Evolutionary conservation across 371 early-diverging fungal species (phyloP), one percentile per base, ranked within the genome.

Genomic region (Dinochytrium kinnereticum): DNA sequence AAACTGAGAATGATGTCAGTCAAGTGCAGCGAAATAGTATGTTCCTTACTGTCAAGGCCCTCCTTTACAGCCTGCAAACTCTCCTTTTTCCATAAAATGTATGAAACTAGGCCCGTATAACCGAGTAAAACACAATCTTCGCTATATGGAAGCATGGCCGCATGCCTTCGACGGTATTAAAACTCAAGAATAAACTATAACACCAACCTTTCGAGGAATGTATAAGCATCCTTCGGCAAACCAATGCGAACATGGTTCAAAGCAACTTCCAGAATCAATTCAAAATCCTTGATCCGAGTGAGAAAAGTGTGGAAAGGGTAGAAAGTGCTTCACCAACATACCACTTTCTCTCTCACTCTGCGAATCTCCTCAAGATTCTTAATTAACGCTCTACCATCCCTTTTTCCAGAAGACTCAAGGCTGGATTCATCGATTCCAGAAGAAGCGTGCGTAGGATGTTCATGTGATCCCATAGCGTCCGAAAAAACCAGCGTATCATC

Each of bases 11-110:
- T 53, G 10, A 26, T 53, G 5, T 21, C 5, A 21, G 55, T 13
- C 34, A 57, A 2, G 17, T 26, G 31, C 15, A 55, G 21, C 15
- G 39, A 0, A 59, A 30, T 33, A 24, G 57, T 38, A 70, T n/a
- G 17, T 19, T 17, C 15, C 26, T 37, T 10, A n/a, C 51, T 33
- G 10, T 31, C 49, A 21, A 7, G 1, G 13, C 15, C 26, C 19
- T 44, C 51, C 1, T 28, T 50, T 49, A 37, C 30, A 13, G 44
- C 49, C 10, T 53, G 21, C 17, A 65, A 38, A 19, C 21, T 38
- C 38, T 72, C 66, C 38, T 28, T 72, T 34, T 55, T 51, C 72
- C 72, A 72, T 19, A 65, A 21, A 31, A 66, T 31, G 37, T 65
- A 72, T 13, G 57, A 34, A 3, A 72, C 37, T 15, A 57, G 28